phyloP scores from a whole-genome alignment of 139 green algal species.

The Chlorella sp. region DNA sequence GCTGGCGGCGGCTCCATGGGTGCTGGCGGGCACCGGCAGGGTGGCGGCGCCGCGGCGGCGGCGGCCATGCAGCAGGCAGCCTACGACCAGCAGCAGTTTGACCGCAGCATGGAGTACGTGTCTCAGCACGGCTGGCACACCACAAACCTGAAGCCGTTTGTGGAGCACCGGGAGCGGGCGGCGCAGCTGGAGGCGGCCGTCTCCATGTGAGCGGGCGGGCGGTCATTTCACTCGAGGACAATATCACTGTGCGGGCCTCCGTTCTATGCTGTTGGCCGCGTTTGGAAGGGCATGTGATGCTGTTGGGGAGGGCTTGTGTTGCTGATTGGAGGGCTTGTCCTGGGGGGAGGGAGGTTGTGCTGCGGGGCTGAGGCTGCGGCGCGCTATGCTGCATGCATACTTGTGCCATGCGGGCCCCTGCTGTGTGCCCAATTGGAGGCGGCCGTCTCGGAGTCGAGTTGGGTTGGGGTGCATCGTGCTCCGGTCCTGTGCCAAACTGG shows the following conservation, averaged over 20 bases:
- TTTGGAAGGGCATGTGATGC: too few species aligned
- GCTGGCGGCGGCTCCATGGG: background rate
- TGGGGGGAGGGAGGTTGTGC: too few species aligned
- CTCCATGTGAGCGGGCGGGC: background rate
- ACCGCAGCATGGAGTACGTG: slow-evolving; percentile 7
- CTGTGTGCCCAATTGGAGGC: too few species aligned
- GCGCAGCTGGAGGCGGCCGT: slow-evolving; percentile 28
- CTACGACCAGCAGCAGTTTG: slow-evolving; percentile 20
- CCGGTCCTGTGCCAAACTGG: too few species aligned
- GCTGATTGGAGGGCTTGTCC: background rate
- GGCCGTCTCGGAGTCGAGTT: too few species aligned
- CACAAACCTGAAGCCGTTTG: slow-evolving; percentile 27
- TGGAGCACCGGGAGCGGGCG: slow-evolving; percentile 19
- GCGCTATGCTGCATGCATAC: background rate
- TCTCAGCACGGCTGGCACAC: slow-evolving; percentile 4
- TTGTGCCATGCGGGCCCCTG: too few species aligned
- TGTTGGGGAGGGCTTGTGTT: too few species aligned
- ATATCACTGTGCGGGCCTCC: too few species aligned
- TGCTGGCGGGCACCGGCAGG: background rate
- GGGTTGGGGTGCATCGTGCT: too few species aligned
- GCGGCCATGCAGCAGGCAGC: slow-evolving; percentile 9
- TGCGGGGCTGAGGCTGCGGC: background rate
- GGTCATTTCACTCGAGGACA: too few species aligned
- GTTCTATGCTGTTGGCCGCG: too few species aligned
- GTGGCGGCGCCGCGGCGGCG: background rate